phyloP scores from a whole-genome alignment of 805 yeast species.

The Starmerella potacharoeniae region DNA sequence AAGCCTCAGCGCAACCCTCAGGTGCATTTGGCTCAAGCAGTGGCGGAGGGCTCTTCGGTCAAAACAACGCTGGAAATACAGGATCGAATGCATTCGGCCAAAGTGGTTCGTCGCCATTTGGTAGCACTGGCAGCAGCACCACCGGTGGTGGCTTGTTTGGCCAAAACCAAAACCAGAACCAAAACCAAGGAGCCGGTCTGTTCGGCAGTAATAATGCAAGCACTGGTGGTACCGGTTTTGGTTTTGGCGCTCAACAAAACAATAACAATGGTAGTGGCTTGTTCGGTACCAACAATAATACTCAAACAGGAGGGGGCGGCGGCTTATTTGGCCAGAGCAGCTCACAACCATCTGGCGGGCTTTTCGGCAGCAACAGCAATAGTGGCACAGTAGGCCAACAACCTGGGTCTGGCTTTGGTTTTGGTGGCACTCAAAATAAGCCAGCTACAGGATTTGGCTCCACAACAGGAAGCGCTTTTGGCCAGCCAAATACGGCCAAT shows the following conservation, averaged over 20 bases:
- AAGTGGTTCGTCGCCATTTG: conserved; percentile 1
- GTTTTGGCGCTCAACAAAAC: conserved; percentile 9
- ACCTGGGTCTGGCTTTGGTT: background rate
- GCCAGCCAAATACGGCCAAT: background rate
- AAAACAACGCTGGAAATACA: conserved; percentile 20
- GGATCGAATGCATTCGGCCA: background rate
- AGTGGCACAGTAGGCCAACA: conserved; percentile 7
- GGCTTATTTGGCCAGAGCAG: conserved; percentile 10
- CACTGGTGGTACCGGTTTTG: conserved; percentile 16
- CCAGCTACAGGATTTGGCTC: conserved; percentile 2
- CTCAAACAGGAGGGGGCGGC: background rate
- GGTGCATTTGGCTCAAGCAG: background rate
- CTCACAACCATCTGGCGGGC: background rate
- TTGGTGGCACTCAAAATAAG: background rate
- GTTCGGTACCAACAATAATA: conserved; percentile 3
- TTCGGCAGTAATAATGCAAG: conserved; percentile 25
- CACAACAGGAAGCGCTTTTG: background rate
- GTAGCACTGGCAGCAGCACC: background rate
- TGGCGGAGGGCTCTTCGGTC: conserved; percentile 12
- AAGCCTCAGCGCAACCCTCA: background rate
- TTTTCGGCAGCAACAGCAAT: background rate
- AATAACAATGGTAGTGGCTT: conserved; percentile 13
- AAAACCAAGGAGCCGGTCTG: conserved; percentile 13
- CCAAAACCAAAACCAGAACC: conserved; percentile 9
- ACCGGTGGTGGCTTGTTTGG: conserved; percentile 23